Percentiles rank a stretch among this genome's conserved stretches.
Evolutionary conservation across 1,284 basidiomycete genomes (phyloP).

Genomic region (Rhodotorula sp.): DNA sequence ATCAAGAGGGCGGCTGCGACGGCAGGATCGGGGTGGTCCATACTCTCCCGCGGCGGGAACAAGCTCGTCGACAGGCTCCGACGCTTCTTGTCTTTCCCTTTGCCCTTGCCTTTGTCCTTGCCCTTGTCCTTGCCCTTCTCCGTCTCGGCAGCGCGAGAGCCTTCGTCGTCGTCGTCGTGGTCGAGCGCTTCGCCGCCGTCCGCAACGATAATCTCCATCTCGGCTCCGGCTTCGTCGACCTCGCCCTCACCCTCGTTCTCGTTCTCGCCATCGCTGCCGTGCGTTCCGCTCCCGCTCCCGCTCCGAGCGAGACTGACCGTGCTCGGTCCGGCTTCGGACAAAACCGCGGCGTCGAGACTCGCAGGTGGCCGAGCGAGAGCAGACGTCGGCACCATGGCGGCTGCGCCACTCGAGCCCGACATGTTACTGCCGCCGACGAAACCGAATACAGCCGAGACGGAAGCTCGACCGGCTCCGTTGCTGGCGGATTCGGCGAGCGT

Average conservation of each 20-base stretch:
- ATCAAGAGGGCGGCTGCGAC: slow-evolving; percentile 12
- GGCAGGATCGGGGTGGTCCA: slow-evolving; percentile 10
- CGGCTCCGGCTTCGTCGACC: slow-evolving; percentile 1
- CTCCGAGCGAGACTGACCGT: not conserved
- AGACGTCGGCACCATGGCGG: slow-evolving; percentile 8
- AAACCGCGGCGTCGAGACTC: slow-evolving; percentile 13
- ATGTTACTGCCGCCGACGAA: not conserved
- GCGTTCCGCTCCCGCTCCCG: slow-evolving; percentile 11
- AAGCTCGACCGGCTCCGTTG: not conserved
- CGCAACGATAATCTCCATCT: not conserved
- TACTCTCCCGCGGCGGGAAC: slow-evolving; percentile 2
- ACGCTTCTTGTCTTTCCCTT: slow-evolving; percentile 6
- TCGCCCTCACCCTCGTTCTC: not conserved
- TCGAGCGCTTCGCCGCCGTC: not conserved
- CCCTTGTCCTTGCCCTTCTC: slow-evolving; percentile 31
- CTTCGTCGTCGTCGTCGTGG: not conserved
- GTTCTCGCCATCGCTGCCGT: slow-evolving; percentile 3
- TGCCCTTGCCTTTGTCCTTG: slow-evolving; percentile 37
- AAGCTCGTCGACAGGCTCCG: not conserved
- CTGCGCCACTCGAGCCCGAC: slow-evolving; percentile 4
- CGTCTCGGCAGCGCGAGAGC: slow-evolving; percentile 26
- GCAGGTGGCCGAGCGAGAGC: slow-evolving; percentile 1
- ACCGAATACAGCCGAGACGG: not conserved
- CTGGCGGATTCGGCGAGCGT: slow-evolving; percentile 50
- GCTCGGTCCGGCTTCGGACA: not conserved